These are phyloP conservation scores for Metschnikowia vanudenii DNA, from an alignment of 805 yeast species.

Conservation along the genomic window DNA sequence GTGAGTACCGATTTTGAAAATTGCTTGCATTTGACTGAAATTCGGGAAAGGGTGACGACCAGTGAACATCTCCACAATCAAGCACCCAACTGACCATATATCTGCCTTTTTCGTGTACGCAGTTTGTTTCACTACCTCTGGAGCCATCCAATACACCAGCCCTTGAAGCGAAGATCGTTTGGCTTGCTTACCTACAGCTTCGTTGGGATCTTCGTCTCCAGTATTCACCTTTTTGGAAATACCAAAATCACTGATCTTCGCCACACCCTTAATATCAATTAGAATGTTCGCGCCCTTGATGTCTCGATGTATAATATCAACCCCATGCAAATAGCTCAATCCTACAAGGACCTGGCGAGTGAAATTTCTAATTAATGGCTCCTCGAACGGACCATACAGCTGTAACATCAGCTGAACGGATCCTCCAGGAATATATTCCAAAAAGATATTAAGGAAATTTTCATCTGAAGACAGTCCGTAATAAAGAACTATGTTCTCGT, in stretches of 20 bases:
- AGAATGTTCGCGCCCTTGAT: conserved; percentile 87
- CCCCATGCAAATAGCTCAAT: conserved; percentile 67
- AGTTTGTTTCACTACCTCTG: conserved; percentile 93
- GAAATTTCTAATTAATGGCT: conserved; percentile 68
- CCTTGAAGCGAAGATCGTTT: conserved; percentile 87
- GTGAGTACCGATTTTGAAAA: conserved; percentile 87
- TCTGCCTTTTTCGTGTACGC: conserved; percentile 91
- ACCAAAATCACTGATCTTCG: conserved; percentile 85
- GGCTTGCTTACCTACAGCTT: conserved; percentile 29
- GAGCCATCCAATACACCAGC: conserved; percentile 94
- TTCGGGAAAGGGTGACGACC: conserved; percentile 96
- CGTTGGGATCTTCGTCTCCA: conserved; percentile 20
- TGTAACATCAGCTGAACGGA: conserved; percentile 62
- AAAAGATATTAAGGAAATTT: conserved; percentile 70
- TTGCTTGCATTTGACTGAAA: conserved; percentile 94
- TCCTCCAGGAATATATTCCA: conserved; percentile 44
- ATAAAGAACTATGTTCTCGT: conserved; percentile 90
- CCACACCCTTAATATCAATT: conserved; percentile 76
- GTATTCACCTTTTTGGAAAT: conserved; percentile 51
- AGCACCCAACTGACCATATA: conserved; percentile 96
- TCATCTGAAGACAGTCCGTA: conserved; percentile 82
- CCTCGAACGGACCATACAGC: conserved; percentile 79
- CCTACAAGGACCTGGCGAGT: conserved; percentile 77
- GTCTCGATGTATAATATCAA: conserved; percentile 79
- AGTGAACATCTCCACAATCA: conserved; percentile 91